Evolutionary conservation across 164 flowering plant species (phyloP).

Genomic region (Liquidambar formosana): DNA sequence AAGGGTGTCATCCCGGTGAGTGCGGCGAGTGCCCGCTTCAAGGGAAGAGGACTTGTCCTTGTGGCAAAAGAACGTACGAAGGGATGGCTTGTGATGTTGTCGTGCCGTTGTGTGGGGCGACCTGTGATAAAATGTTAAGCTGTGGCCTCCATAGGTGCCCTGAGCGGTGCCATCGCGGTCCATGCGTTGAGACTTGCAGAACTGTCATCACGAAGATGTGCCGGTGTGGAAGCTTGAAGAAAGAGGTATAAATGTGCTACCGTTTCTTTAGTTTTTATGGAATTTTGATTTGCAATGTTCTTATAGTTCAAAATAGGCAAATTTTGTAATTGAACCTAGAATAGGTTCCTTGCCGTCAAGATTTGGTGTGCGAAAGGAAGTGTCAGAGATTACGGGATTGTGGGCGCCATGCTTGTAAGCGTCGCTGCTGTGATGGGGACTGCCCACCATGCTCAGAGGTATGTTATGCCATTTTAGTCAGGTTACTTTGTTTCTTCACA

Average conservation of each 20-base stretch:
- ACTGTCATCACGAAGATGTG: slow-evolving; percentile 67
- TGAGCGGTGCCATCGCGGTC: slow-evolving; percentile 86
- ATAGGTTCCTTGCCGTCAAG: slow-evolving; percentile 97
- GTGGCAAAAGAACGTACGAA: slow-evolving; percentile 72
- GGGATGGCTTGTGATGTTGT: slow-evolving; percentile 79
- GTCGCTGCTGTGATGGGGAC: slow-evolving; percentile 92
- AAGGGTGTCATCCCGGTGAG: slow-evolving; percentile 74
- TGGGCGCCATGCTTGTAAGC: slow-evolving; percentile 94
- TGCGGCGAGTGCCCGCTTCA: slow-evolving; percentile 80
- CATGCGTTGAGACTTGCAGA: slow-evolving; percentile 79
- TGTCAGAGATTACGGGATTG: slow-evolving; percentile 77
- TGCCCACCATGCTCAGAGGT: slow-evolving; percentile 98
- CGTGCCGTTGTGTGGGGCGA: slow-evolving; percentile 72
- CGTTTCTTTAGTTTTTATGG: not conserved
- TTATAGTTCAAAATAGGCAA: not conserved
- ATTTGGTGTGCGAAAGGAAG: slow-evolving; percentile 84
- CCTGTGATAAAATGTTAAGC: slow-evolving; percentile 70
- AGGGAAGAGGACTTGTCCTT: slow-evolving; percentile 83
- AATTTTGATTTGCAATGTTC: not conserved
- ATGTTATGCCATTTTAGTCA: slow-evolving; percentile 13
- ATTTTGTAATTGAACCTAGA: slow-evolving; percentile 35
- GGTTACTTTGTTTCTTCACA: not conserved
- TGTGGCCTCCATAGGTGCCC: slow-evolving; percentile 85
- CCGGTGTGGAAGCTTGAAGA: slow-evolving; percentile 83
- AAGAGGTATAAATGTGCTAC: slow-evolving; percentile 55